These are phyloP conservation scores for Craterostigma plantagineum DNA, from an alignment of 257 asterid genomes.

Conservation along the genomic window DNA sequence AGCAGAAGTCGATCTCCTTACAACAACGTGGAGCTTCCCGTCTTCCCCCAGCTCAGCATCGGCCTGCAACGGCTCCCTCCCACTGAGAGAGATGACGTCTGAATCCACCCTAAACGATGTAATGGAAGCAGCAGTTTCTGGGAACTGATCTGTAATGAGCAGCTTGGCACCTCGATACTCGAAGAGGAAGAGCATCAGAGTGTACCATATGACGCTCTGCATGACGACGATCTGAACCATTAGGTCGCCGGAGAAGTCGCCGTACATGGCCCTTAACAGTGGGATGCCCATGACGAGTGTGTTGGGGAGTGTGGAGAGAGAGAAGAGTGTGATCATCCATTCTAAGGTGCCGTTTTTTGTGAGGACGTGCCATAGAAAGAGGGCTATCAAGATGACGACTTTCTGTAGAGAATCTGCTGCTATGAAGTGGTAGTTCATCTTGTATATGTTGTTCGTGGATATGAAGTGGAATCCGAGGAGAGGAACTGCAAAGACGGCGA, in stretches of 20 bases:
- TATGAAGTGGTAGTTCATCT: conserved; percentile 76
- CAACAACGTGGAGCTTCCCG: conserved; percentile 76
- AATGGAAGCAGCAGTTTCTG: conserved; percentile 72
- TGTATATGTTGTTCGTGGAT: conserved; percentile 49
- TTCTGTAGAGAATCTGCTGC: conserved; percentile 82
- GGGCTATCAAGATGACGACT: conserved; percentile 47
- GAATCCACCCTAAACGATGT: conserved; percentile 71
- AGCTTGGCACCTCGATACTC: conserved; percentile 72
- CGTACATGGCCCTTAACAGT: conserved; percentile 71
- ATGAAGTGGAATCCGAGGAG: conserved; percentile 81
- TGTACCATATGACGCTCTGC: conserved; percentile 85
- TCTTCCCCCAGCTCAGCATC: conserved; percentile 86
- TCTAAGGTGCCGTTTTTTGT: conserved; percentile 46
- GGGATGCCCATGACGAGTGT: conserved; percentile 95
- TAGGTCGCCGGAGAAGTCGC: conserved; percentile 66
- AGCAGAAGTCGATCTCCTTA: conserved; percentile 38
- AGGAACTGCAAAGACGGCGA: conserved; percentile 88
- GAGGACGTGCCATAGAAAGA: conserved; percentile 47
- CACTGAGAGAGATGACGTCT: conserved; percentile 64
- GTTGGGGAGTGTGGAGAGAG: conserved; percentile 78
- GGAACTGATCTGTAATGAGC: conserved; percentile 64
- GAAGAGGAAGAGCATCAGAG: conserved; percentile 63
- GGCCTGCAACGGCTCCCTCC: conserved; percentile 70
- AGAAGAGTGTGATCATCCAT: conserved; percentile 75
- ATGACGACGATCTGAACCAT: conserved; percentile 91